Evolutionary conservation across 192 early-diverging fungal species (phyloP), one percentile per base, ranked within the genome.

Genomic region (Ambispora gerdemannii): DNA sequence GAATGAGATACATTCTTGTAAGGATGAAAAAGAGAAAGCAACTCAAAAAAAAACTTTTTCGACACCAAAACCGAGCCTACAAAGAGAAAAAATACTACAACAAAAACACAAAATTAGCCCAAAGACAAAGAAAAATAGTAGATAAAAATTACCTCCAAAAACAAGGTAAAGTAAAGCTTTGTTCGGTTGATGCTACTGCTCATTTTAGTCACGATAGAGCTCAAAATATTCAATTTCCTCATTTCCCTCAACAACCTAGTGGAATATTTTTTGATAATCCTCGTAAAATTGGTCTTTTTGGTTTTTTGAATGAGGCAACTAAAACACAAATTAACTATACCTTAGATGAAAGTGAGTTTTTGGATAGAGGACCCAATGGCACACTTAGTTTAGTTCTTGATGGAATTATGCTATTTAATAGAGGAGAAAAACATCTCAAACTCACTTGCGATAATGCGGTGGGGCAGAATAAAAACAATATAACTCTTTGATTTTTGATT

Each of bases 331-430:
- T 72, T 50, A 67, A 67, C 52, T 67, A 67, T 32, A 31, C 52
- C 32, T 30, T 67, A 8, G 65, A 67, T 67, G 65, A 67, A 35
- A 20, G 52, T 19, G 65, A 67, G 52, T 15, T 67, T 33, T 15
- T 67, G 22, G 27, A 28, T 2, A 67, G 52, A 50, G 50, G 50
- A 33, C 65, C 65, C 24, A 67, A 67, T 51, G 49, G 50, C 20
- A 67, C 65, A 32, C 50, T 67, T 2, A 67, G 49, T 19, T 7
- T 67, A 1, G 50, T 67, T 3, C 52, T 72, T 11, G 70, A 72
- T 49, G 60, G 70, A 50, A 72, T 61, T 49, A 72, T 63, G 38
- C 19, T 22, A 72, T 49, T 72, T 35, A 70, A 70, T 56, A 70
- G 58, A 70, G 68, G 52, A 31, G 51, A 72, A 62, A 72, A 72